Evolutionary conservation across 129 eudicot species (phyloP).

Genomic region (Helianthus annuus): HanXRQr2.0-SUNRISE NC_035437.2:153100758-153101257

Average conservation of each 20-base stretch:
- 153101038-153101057: not conserved
- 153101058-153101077: too few species aligned
- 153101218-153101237: not conserved
- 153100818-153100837: slow-evolving; percentile 27
- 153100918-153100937: too few species aligned
- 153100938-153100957: too few species aligned
- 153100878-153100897: not conserved
- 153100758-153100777: slow-evolving; percentile 23
- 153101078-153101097: too few species aligned
- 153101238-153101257: not conserved
- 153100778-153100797: slow-evolving; percentile 26
- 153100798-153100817: slow-evolving; percentile 13
- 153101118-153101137: not conserved
- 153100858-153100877: not conserved
- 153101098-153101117: too few species aligned
- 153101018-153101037: too few species aligned
- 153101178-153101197: not conserved
- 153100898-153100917: not conserved
- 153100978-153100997: too few species aligned
- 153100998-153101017: too few species aligned
- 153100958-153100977: too few species aligned
- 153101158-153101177: not conserved
- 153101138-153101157: not conserved
- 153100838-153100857: slow-evolving; percentile 23
- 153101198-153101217: not conserved